Evolutionary conservation across 2,329 filamentous ascomycete genomes (phyloP), one percentile per base, ranked within the genome.

Genomic region (Diaporthe citriasiana): DNA sequence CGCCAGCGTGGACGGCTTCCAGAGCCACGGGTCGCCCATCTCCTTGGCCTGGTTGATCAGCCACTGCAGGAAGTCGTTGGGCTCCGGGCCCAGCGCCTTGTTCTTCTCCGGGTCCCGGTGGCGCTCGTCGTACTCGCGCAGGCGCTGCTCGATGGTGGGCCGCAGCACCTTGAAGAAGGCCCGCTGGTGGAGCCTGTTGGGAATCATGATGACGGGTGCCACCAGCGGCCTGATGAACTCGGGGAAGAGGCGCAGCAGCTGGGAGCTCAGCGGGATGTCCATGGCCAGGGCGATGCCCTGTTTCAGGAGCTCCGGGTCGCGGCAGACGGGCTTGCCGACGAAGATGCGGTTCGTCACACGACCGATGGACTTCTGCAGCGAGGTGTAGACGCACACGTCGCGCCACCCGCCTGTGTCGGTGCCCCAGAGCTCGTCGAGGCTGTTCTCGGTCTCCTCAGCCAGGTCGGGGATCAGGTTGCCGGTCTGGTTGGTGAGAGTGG

Each of bases 321-420:
- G 80, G 63, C 80, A 82, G 9, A 82, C 75, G 30, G 79, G 77
- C 33, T 76, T 68, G 0, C 82, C 82, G 40, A 82, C 77, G 38
- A 83, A 78, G 19, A 82, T 79, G 19, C 81, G 77, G 45, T 78
- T 79, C 2, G 80, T 80, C 17, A 83, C 77, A 6, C 82, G 76
- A n/a, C 80, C 75, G 45, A 82, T 76, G 47, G 79, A 72, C 42
- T 75, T 75, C 33, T 82, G 78, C 76, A 82, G 77, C 15, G 79
- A 81, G 42, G 82, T 80, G 77, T 83, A 83, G 3, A 82, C 75
- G 13, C 76, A 77, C 12, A 83, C 78, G 53, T 83, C 81, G 30
- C 75, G 77, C 81, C 81, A 82, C 22, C n/a, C 50, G 25, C 76
- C 77, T 2, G 77, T 76, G 71, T 81, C 76, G 9, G 65, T 71